Conservation (phyloP, 2,329 filamentous ascomycete species). For the Epichloe elymi region DNA sequence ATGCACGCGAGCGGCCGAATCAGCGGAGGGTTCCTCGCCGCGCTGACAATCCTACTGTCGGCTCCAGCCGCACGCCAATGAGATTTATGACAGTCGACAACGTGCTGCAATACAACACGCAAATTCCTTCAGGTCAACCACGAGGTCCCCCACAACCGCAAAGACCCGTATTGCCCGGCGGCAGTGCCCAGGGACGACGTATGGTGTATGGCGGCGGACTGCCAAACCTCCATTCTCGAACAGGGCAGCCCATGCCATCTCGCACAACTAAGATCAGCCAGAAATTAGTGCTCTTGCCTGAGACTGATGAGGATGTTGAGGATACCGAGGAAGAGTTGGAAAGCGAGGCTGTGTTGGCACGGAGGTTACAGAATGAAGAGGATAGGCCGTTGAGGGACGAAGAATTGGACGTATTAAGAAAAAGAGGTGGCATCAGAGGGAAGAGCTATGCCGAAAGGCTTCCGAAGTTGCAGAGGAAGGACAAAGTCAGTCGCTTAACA, state of each 20-base stretch:
- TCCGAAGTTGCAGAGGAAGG: slow-evolving; percentile 74
- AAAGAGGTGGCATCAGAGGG: slow-evolving; percentile 47
- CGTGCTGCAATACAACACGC: slow-evolving; percentile 83
- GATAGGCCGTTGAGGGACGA: slow-evolving; percentile 53
- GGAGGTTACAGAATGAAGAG: slow-evolving; percentile 41
- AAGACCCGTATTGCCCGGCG: slow-evolving; percentile 11
- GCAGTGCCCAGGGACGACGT: slow-evolving; percentile 10
- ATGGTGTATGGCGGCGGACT: slow-evolving; percentile 24
- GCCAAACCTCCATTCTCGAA: slow-evolving; percentile 27
- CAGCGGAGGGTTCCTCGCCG: slow-evolving; percentile 21
- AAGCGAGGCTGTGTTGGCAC: slow-evolving; percentile 25
- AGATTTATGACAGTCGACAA: slow-evolving; percentile 86
- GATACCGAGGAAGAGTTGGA: slow-evolving; percentile 45
- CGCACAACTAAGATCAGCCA: slow-evolving; percentile 90
- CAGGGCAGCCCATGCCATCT: slow-evolving; percentile 55
- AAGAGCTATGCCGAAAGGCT: slow-evolving; percentile 93
- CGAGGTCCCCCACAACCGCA: slow-evolving; percentile 50
- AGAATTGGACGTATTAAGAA: slow-evolving; percentile 50
- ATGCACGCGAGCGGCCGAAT: slow-evolving; percentile 23
- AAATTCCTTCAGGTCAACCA: slow-evolving; percentile 89
- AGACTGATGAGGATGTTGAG: slow-evolving; percentile 51
- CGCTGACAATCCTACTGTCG: slow-evolving; percentile 18
- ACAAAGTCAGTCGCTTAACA: slow-evolving; percentile 80
- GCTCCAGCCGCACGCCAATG: slow-evolving; percentile 34
- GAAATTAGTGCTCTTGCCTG: slow-evolving; percentile 89